Base-by-base conservation (phyloP, 1,139 yeast species). In the Yamadazyma trypodendri region DNA sequence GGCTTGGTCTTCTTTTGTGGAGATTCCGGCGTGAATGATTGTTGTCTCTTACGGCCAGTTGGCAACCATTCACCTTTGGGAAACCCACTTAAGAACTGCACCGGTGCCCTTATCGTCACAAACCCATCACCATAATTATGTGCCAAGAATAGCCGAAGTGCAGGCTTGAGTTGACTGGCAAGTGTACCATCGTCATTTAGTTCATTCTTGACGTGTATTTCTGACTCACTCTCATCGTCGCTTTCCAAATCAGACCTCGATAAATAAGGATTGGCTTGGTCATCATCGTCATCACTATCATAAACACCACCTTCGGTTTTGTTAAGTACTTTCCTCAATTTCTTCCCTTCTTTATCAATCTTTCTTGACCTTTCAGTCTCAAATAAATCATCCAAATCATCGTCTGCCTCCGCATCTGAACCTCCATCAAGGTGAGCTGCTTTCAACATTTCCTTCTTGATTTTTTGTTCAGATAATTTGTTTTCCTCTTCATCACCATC, bases 401-500 rank as follows among this genome's bases (percentile, higher is more conserved):
- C 78, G 27, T 38, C 43, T 24, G 65, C 77, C 31, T 75, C 84
- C 27, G 70, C 79, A 42, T 76, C 84, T 35, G 75, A 72, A 28
- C 75, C 72, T 10, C 82, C 87, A 60, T 74, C 79, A 41, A 86
- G 73, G 35, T 83, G 85, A 34, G 84, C 84, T 1, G 96, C 96
- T 42, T 81, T 77, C 45, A 88, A 72, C 92, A 87, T 89, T 61
- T 92, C 97, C 51, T 78, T 83, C 62, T 90, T 92, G 57, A 92
- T 84, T 53, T 89, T 84, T 47, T 77, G 78, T 59, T 92, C 97
- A 28, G 90, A 85, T 49, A 89, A 85, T 58, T 85, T 89, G 57
- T 88, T 86, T 56, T 92, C 98, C 54, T 88, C 95, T 56, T 92
- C 98, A 40, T 90, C 89, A 36, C 97, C 97, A 55, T 92, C 98